These are phyloP conservation scores for Cryptosporidium bovis DNA, from an alignment of 169 alveolate genomes.

Conservation along the genomic window DNA sequence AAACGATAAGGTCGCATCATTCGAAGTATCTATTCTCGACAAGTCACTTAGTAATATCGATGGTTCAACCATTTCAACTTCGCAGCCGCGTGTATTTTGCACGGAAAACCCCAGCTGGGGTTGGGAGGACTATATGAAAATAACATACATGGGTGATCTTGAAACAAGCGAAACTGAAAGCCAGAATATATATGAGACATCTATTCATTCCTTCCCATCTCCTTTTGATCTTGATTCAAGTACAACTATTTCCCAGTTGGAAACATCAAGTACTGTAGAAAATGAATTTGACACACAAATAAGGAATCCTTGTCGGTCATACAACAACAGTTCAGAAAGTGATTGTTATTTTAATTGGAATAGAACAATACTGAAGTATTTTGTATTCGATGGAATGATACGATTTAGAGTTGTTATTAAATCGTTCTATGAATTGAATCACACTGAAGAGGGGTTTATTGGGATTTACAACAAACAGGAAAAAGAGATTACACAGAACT, in stretches of 20 bases:
- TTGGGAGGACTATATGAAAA: conserved; percentile 68
- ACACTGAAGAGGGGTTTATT: background rate
- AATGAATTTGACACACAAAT: background rate
- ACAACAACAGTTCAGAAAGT: background rate
- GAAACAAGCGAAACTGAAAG: background rate
- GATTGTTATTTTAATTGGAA: conserved; percentile 28
- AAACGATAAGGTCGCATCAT: conserved; percentile 31
- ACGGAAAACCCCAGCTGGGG: conserved; percentile 67
- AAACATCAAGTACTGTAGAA: background rate
- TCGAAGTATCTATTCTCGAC: conserved; percentile 53
- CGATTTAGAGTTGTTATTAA: conserved; percentile 22
- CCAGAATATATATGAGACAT: background rate
- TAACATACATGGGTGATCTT: conserved; percentile 1
- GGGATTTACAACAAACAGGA: conserved; percentile 13
- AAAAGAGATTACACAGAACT: background rate
- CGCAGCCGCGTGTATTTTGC: conserved; percentile 60
- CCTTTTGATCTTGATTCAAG: conserved; percentile 32
- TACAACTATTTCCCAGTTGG: background rate
- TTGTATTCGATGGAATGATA: conserved; percentile 25
- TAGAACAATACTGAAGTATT: conserved; percentile 31
- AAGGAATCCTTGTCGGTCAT: no score
- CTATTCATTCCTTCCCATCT: background rate
- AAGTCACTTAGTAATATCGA: conserved; percentile 7
- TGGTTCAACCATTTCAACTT: conserved; percentile 48
- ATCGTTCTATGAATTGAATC: conserved; percentile 12